These are phyloP conservation scores for Ophiostoma sp. DNA, from an alignment of 2,329 filamentous ascomycete genomes.

Conservation along the genomic window DNA sequence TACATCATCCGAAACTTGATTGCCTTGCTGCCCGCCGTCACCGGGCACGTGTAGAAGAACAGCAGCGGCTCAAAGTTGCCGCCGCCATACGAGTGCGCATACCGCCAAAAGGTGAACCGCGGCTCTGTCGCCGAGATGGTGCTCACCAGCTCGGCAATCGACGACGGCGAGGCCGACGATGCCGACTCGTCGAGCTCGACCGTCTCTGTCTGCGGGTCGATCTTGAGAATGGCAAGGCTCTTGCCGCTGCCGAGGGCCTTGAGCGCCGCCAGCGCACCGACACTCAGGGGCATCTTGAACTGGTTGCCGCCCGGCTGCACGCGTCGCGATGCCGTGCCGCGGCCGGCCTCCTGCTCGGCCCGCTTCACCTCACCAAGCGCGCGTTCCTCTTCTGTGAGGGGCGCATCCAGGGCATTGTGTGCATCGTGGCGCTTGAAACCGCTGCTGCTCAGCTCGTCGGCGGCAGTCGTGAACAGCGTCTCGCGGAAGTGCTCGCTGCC, in stretches of 20 bases:
- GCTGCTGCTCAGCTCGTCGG: constrained; percentile 61
- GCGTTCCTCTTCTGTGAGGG: constrained; percentile 73
- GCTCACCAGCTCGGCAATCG: constrained; percentile 53
- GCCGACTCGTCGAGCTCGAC: constrained; percentile 55
- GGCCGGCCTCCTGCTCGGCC: constrained; percentile 67
- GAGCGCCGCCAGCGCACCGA: constrained; percentile 61
- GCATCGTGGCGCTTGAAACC: constrained; percentile 70
- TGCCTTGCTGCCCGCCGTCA: constrained; percentile 56
- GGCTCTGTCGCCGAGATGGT: constrained; percentile 64
- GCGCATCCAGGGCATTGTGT: constrained; percentile 59
- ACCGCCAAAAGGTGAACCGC: constrained; percentile 73
- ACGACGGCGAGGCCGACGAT: constrained; percentile 44
- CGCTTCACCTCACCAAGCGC: constrained; percentile 66
- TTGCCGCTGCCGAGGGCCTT: constrained; percentile 50
- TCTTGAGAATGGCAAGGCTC: constrained; percentile 52
- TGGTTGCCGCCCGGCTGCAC: constrained; percentile 53
- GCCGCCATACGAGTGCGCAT: constrained; percentile 53
- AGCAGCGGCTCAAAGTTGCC: constrained; percentile 55
- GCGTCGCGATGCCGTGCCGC: constrained; percentile 57
- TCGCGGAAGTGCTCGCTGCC: constrained; percentile 75
- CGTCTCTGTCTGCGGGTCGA: constrained; percentile 64
- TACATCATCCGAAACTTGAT: constrained; percentile 86
- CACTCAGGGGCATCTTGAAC: constrained; percentile 53
- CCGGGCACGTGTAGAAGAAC: constrained; percentile 79
- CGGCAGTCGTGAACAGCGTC: constrained; percentile 65